Conservation (phyloP, 148 eudicot species). For the Rhododendron mucronatum region DNA sequence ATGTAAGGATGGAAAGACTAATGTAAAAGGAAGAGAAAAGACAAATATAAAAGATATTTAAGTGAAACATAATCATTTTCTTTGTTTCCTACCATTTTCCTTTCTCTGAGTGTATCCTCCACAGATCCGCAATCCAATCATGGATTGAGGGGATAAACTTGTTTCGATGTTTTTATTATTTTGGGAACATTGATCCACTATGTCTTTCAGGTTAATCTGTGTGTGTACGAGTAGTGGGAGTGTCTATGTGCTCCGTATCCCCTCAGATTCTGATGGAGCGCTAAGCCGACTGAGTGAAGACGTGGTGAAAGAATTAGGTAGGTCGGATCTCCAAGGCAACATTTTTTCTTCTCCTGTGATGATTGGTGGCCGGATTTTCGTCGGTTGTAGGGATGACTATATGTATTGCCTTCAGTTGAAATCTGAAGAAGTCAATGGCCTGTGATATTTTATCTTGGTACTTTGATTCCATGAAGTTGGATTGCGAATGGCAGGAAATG, state of each 20-base stretch:
- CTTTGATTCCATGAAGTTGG: too few relatives aligned
- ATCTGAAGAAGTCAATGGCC: background rate
- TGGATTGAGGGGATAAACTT: background rate
- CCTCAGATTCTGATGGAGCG: conserved; percentile 14
- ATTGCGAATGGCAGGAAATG: background rate
- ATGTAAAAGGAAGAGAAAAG: background rate
- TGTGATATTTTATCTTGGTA: background rate
- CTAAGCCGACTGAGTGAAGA: background rate
- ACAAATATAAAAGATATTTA: background rate
- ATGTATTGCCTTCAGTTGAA: conserved; percentile 37
- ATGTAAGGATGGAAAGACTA: background rate
- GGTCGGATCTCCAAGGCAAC: conserved; percentile 61
- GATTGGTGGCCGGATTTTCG: conserved; percentile 79
- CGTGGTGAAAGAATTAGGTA: conserved; percentile 49
- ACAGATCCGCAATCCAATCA: background rate
- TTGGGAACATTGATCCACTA: background rate
- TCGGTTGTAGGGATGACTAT: conserved; percentile 91
- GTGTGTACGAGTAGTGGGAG: conserved; percentile 71
- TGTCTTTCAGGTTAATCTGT: conserved; percentile 53
- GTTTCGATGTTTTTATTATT: background rate
- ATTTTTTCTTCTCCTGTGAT: conserved; percentile 88
- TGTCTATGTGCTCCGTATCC: conserved; percentile 40
- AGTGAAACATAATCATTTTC: background rate
- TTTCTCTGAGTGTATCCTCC: background rate
- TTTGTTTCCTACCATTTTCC: background rate